phyloP scores from a whole-genome alignment of 768 basidiomycete species.

The Lanmaoa pseudosensibilis region DNA sequence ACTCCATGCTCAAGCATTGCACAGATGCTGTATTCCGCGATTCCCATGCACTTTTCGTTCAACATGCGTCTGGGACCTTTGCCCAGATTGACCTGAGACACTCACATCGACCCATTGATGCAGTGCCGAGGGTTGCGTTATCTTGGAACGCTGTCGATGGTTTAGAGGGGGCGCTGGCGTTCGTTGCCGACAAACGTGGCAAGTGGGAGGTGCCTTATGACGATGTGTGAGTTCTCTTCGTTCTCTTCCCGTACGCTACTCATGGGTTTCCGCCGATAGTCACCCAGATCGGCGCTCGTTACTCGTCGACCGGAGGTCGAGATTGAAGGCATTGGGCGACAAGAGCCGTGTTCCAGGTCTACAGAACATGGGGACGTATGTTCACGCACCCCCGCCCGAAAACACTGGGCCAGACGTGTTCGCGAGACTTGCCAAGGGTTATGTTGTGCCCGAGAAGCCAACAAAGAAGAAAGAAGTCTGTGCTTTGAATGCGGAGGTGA shows the following conservation, averaged over 20 bases:
- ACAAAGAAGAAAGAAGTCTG: constrained; percentile 48
- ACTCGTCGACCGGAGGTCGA: constrained; percentile 32
- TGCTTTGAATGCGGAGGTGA: constrained; percentile 57
- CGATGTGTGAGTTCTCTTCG: constrained; percentile 56
- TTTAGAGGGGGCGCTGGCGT: constrained; percentile 57
- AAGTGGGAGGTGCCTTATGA: constrained; percentile 76
- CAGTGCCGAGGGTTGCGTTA: constrained; percentile 59
- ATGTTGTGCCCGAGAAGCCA: constrained; percentile 45
- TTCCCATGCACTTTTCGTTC: constrained; percentile 70
- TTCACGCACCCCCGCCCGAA: constrained; percentile 13
- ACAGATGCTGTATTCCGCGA: constrained; percentile 70
- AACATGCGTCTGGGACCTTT: constrained; percentile 75
- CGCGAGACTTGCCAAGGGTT: constrained; percentile 60
- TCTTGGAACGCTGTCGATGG: constrained; percentile 55
- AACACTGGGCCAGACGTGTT: constrained; percentile 43
- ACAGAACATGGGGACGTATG: constrained; percentile 60
- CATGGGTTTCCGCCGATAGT: constrained; percentile 28
- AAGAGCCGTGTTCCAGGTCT: constrained; percentile 45
- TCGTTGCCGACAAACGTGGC: constrained; percentile 55
- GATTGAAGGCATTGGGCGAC: constrained; percentile 63
- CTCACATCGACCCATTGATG: constrained; percentile 62
- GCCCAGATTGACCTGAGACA: constrained; percentile 75
- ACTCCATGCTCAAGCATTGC: background rate
- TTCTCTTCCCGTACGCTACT: background rate
- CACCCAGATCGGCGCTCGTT: constrained; percentile 33